Base-by-base conservation (phyloP, 2,329 filamentous ascomycete species). In the Zasmidium angulare region DNA sequence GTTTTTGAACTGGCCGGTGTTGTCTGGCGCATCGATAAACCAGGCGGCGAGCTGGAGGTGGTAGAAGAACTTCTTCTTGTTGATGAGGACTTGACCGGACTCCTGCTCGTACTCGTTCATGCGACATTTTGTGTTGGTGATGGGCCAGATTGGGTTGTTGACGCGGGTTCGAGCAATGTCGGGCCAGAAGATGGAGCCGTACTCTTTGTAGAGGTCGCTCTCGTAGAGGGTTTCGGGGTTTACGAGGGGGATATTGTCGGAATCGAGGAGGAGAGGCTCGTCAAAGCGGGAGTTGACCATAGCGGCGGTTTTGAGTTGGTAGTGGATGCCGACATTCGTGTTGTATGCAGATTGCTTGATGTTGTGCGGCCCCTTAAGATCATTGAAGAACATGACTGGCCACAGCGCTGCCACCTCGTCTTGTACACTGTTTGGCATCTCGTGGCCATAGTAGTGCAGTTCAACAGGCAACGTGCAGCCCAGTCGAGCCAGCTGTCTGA, bases 31-130 rank as follows among this genome's bases (percentile, higher is more conserved):
- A 31, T 68, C 67, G 61, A 69, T 71, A 48, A 74, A 66, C 69
- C 69, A 75, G 7, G 68, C 68, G 12, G 74, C 72, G 11, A 75
- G 69, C 58, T 75, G 72, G 2, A 76, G 63, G 60, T 75, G 74
- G 59, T 76, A 75, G 66, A 70, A 76, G 64, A 69, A 75, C 20
- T 66, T 67, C 6, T 60, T 59, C 64, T 76, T 76, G 63, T 76
- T 71, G 21, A 76, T 68, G 10, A 76, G 58, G 20, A 76, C 59
- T 60, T 76, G 74, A 11, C 74, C 74, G 24, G 65, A 70, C 55
- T 76, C 72, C 23, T 64, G 63, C 56, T 75, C 74, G 56, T 74
- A 75, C 55, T 75, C 74, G 56, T 74, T 64, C 64, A 71, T 69
- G 20, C 67, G 66, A 55, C 72, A 76, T 7, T 58, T n/a, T 6